phyloP scores from a whole-genome alignment of 2,329 filamentous ascomycete genomes.

The Cladosporium sp. region DNA sequence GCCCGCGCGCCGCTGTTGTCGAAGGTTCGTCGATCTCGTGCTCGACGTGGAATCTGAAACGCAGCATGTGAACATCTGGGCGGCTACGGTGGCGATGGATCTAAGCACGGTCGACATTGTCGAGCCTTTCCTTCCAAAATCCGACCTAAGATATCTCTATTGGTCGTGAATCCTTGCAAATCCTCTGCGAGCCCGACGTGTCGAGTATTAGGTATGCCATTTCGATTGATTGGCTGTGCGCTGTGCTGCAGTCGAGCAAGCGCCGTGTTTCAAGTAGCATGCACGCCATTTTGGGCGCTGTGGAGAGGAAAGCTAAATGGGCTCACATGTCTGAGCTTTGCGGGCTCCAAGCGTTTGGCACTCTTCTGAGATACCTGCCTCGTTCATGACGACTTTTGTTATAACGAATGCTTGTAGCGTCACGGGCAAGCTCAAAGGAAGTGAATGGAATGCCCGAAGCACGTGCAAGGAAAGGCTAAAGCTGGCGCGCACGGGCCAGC shows the following conservation, averaged over 20 bases:
- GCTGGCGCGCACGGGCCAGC: neutral
- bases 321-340: no score
- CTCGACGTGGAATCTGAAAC: slow-evolving; percentile 17
- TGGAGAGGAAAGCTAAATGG: no score
- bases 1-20: neutral
- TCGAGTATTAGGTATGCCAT: slow-evolving; percentile 2
- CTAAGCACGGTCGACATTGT: neutral
- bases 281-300: neutral
- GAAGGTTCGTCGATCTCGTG: neutral
- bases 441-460: neutral
- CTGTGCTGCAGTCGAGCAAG: neutral
- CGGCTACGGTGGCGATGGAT: slow-evolving; percentile 1
- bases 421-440: no score
- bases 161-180: no score
- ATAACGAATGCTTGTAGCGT: no score
- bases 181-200: neutral
- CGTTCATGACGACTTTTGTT: no score
- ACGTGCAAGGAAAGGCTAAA: neutral
- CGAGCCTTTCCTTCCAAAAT: neutral
- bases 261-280: slow-evolving; percentile 6
- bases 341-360: no score
- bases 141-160: no score
- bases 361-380: no score
- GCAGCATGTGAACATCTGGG: neutral
- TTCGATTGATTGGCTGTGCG: neutral